A percentile compares a stretch with the other conserved stretches of the same genome.
These are phyloP conservation scores for Firmiana major DNA, from an alignment of 345 rosid genomes.

Conservation along the genomic window DNA sequence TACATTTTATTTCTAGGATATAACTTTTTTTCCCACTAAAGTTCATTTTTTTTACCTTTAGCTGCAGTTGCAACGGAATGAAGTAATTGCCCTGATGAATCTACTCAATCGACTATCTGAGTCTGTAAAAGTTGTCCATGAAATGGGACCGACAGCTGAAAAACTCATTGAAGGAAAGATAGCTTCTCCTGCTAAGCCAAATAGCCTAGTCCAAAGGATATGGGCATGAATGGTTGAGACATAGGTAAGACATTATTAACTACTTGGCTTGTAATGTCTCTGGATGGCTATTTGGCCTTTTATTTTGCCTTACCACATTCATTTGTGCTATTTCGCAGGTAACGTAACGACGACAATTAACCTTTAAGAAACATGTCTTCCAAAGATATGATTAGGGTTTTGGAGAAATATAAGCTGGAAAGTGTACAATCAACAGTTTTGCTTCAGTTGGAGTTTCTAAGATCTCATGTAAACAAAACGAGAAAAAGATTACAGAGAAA, in stretches of 20 bases:
- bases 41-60: not conserved
- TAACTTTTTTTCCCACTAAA: not conserved
- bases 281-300: not conserved
- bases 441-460: not conserved
- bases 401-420: not conserved
- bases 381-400: not conserved
- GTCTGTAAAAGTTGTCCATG: constrained; percentile 15
- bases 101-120: constrained; percentile 20
- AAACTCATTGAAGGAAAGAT: not conserved
- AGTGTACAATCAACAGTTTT: constrained; percentile 4
- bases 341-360: not conserved
- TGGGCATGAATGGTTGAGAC: not conserved
- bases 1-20: not conserved
- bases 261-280: not conserved
- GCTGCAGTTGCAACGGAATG: constrained; percentile 21
- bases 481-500: not conserved
- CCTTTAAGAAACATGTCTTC: not conserved
- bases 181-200: not conserved
- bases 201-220: not conserved
- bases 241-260: not conserved
- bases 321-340: not conserved
- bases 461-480: not conserved
- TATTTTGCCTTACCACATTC: not conserved
- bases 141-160: constrained; percentile 16
- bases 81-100: constrained; percentile 22